Evolutionary conservation across 129 eudicot species (phyloP), one percentile per base, ranked within the genome.

Genomic region (Flaveria trinervia): DNA sequence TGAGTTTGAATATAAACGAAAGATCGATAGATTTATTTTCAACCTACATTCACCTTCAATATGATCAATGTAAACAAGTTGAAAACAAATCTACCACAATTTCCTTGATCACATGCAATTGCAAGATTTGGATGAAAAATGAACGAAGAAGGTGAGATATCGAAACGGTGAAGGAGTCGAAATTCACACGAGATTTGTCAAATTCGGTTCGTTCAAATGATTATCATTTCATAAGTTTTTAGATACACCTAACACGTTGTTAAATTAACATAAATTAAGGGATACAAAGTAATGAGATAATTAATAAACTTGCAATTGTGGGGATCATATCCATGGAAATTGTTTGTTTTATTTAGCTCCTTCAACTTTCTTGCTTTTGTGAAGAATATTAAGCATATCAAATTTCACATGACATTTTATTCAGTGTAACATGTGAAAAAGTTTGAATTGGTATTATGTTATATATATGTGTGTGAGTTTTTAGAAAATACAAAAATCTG

Each of bases 101-200:
- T 15, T 79, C 22, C 1, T 52, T 65, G 59, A 51, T 15, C 20
- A 23, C 55, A 39, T 26, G 78, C 73, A 79, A 77, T 62, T 20
- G 72, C 46, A 72, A 45, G 60, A 66, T 66, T 65, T 9, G 28
- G 52, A 43, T 64, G 69, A 72, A 80, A 62, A 44, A 3, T 23
- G 16, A 67, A 80, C 69, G 74, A 72, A 65, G 74, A 72, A 51
- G 69, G 74, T 43, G 74, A 79, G 73, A 72, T 79, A 23, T 73
- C 57, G 28, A 72, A 64, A 72, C 30, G 72, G 50, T 43, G 26
- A 72, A 51, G 79, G 81, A 50, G 74, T n/a, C 26, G 16, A 50
- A 77, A 66, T 65, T 72, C 69, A 80, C 73, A 43, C 28, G 15
- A 77, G 72, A 55, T 41, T 59, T 64, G 68, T 74, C 12, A 23